Evolutionary conservation across 306 rosid genomes (phyloP), one percentile per base, ranked within the genome.

Genomic region (Gastrolobium villosum): DNA sequence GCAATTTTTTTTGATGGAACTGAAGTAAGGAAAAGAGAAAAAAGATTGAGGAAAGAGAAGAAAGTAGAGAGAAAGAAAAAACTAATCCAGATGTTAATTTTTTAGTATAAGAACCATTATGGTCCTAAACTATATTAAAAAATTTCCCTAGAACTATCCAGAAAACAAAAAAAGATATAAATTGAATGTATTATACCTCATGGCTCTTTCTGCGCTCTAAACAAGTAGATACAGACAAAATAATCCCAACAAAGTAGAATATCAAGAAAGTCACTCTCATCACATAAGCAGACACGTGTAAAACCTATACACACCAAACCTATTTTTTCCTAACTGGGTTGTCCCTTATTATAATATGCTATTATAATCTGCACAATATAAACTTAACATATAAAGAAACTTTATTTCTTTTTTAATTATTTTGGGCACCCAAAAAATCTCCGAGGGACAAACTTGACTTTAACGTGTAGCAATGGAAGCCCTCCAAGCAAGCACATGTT

Each of bases 401-500:
- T 56, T 37, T 0, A 46, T 67, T 20, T 46, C 31, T 31, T 75
- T 74, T 79, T 55, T 1, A 7, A 0, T 4, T 35, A 36, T 54
- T 60, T 9, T 26, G 30, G 41, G 15, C 41, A 74, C 67, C 74
- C 76, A 32, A 39, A 28, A 72, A 59, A 2, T 66, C 40, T 65
- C 39, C 10, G 34, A 65, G 63, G 54, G 85, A 40, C 82, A 71
- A 76, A 62, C 69, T 53, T 65, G 76, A 40, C 84, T 80, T 79
- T 49, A 75, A 39, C 76, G 45, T 54, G 61, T 57, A 74, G 54
- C 67, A 64, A 84, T 75, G 68, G 71, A 74, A 84, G 57, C 70
- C 82, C 80, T 65, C 46, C 82, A 84, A 84, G 85, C 82, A 80
- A 80, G 20, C 59, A 54, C 76, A 65, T 80, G 76, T 70, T 76